Conservation (phyloP, 441 rosid genomes). For the Dalechampia spathulata region DNA sequence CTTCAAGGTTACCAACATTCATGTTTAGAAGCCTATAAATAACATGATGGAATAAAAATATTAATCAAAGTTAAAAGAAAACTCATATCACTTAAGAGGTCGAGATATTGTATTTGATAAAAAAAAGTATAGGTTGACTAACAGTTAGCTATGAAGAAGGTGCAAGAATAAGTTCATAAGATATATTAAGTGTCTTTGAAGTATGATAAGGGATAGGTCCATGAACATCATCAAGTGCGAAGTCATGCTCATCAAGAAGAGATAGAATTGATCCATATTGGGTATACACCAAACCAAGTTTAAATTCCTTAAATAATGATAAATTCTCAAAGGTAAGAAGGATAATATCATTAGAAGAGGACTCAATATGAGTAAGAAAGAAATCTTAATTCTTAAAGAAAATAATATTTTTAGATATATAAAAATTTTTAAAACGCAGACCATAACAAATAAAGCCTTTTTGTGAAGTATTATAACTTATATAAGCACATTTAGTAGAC, state of each 20-base stretch:
- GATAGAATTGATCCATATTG: too few relatives aligned
- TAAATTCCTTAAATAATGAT: not conserved
- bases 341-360: not conserved
- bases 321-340: not conserved
- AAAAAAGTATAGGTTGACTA: too few relatives aligned
- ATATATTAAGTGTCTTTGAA: too few relatives aligned
- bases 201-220: not conserved
- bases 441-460: not conserved
- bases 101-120: not conserved
- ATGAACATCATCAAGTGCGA: not conserved
- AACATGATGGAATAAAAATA: constrained; percentile 1
- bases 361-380: constrained; percentile 3
- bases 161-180: too few relatives aligned
- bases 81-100: not conserved
- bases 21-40: not conserved
- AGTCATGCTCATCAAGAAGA: not conserved
- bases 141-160: too few relatives aligned
- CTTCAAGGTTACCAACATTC: constrained; percentile 2
- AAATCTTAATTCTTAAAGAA: not conserved
- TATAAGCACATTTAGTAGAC: not conserved
- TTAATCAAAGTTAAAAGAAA: not conserved
- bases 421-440: too few relatives aligned
- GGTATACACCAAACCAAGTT: not conserved
- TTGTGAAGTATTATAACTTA: not conserved
- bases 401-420: too few relatives aligned